Evolutionary conservation across 352 stramenopile genomes (phyloP).

Genomic region (Phytophthora crassamura): DNA sequence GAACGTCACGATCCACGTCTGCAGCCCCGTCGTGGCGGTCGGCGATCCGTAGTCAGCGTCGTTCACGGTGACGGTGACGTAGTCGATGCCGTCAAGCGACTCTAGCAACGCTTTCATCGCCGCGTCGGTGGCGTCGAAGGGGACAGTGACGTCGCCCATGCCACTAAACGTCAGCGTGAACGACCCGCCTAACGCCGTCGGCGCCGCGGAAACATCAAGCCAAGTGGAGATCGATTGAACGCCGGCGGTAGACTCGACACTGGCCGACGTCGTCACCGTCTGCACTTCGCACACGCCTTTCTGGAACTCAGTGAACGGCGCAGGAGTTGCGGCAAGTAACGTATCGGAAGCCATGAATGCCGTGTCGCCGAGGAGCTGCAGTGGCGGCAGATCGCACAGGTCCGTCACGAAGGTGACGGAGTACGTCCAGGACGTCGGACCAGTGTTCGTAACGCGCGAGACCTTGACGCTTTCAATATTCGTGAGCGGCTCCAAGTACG

Average conservation of each 20-base stretch:
- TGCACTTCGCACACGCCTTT: constrained; percentile 95
- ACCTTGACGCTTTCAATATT: constrained; percentile 90
- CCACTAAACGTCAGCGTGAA: constrained; percentile 77
- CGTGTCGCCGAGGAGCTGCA: constrained; percentile 62
- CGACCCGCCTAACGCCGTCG: constrained; percentile 53
- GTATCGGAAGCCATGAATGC: constrained; percentile 54
- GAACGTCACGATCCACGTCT: constrained; percentile 92
- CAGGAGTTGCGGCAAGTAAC: constrained; percentile 34
- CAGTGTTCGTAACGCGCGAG: constrained; percentile 49
- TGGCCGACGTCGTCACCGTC: constrained; percentile 91
- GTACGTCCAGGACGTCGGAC: constrained; percentile 62
- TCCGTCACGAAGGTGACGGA: constrained; percentile 89
- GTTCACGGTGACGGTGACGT: constrained; percentile 68
- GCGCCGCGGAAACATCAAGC: constrained; percentile 50
- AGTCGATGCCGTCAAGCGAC: constrained; percentile 74
- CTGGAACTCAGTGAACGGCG: constrained; percentile 70
- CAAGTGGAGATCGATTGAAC: constrained; percentile 89
- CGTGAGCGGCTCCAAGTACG: constrained; percentile 75
- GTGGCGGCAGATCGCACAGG: constrained; percentile 79
- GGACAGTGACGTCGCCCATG: constrained; percentile 50
- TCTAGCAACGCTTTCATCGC: constrained; percentile 77
- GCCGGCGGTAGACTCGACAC: constrained; percentile 90
- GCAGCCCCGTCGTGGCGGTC: constrained; percentile 40
- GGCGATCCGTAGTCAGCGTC: constrained; percentile 53
- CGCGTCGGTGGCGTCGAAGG: constrained; percentile 37